A percentile compares a stretch with the other conserved stretches of the same genome.
phyloP scores from a whole-genome alignment of 805 yeast genomes.

The Lachancea cidri region DNA sequence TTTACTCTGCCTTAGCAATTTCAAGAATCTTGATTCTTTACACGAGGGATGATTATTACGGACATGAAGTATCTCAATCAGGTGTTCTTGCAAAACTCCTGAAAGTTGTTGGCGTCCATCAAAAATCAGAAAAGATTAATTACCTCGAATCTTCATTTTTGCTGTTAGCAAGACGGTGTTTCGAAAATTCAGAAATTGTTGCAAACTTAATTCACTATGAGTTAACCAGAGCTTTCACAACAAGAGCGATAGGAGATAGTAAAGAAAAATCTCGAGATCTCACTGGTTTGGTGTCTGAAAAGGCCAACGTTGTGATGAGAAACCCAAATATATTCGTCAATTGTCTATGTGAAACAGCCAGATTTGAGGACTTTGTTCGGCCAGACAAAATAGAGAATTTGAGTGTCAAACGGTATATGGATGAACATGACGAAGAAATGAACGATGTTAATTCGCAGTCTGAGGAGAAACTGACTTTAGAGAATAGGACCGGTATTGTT shows the following conservation, averaged over 20 bases:
- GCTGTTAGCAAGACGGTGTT: constrained; percentile 58
- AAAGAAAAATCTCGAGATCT: constrained; percentile 41
- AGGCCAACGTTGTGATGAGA: constrained; percentile 41
- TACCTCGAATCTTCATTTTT: constrained; percentile 46
- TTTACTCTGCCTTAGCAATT: constrained; percentile 46
- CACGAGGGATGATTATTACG: constrained; percentile 41
- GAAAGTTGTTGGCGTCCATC: constrained; percentile 35
- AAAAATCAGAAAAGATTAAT: constrained; percentile 36
- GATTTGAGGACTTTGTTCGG: constrained; percentile 43
- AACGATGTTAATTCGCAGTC: constrained; percentile 15
- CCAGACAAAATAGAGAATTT: constrained; percentile 26
- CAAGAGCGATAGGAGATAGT: constrained; percentile 30
- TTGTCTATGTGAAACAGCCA: constrained; percentile 37
- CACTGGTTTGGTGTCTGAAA: constrained; percentile 43
- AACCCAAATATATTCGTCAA: constrained; percentile 47
- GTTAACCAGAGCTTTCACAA: constrained; percentile 40
- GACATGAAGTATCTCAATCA: constrained; percentile 41
- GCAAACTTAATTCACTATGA: constrained; percentile 47
- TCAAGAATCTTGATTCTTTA: constrained; percentile 52
- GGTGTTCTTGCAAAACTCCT: constrained; percentile 46
- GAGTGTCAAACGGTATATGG: constrained; percentile 22
- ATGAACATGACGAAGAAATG: constrained; percentile 21
- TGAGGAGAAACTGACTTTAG: constrained; percentile 11
- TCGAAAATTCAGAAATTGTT: constrained; percentile 54
- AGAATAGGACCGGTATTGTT: constrained; percentile 51